Evolutionary conservation across 768 basidiomycete species (phyloP), one percentile per base, ranked within the genome.

Genomic region (Psilocybe sp.): DNA sequence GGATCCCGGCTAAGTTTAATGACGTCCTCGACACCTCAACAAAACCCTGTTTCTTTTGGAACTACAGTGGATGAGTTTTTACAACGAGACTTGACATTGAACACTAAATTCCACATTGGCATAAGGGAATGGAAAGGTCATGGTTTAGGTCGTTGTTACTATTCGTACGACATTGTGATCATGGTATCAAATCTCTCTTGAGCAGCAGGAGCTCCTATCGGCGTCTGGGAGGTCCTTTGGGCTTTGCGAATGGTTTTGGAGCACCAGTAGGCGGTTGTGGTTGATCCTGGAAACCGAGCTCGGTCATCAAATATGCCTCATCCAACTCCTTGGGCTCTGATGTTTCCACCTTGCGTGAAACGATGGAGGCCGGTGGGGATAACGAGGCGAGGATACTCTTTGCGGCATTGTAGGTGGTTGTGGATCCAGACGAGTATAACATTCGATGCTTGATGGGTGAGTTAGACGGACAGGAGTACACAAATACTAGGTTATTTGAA

Each of bases 381-480:
- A 67, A 69, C 12, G 68, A 75, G 44, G 68, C 68, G 53, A 81
- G 72, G 2, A 85, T 60, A 4, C 66, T 69, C 53, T 83, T 84
- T 31, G 79, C 82, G 7, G 78, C 69, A 44, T 75, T 72, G 59
- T 80, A 85, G 6, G 86, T 75, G 15, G 78, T 65, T 9, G 74
- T 58, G 10, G 80, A 80, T 8, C 82, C 84, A 2, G 87, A 84
- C 0, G 92, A 91, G 68, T 95, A 96, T 33, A 97, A 63, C 90
- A 98, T 94, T 39, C 93, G 80, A 53, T 85, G 75, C 60, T 91
- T 92, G 69, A 97, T 77, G 1, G 89, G 88, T 5, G 89, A 91
- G 12, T 68, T 60, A 3, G 84, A 78, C 0, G 95, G 95, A 64
- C 95, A 98, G 15, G 88, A 89, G 68, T 98, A 98, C 49, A 97